A percentile compares a stretch with the other conserved stretches of the same genome.
Conservation (phyloP, 2,329 filamentous ascomycete genomes). For the Dothiorella sarmentorum region DNA sequence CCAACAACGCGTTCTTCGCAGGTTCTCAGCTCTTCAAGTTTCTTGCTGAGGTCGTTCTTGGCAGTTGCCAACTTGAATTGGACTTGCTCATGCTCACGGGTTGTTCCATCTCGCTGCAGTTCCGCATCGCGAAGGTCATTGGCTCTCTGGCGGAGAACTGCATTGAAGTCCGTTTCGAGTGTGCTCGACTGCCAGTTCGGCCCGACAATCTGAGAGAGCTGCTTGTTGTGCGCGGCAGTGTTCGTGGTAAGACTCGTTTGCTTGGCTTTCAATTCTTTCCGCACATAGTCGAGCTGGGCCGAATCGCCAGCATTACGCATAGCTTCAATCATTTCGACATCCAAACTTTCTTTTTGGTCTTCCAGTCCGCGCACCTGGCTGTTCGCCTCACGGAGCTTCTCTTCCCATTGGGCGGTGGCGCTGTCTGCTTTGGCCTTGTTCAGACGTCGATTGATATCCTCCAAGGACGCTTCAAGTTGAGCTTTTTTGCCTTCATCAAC, state of each 20-base stretch:
- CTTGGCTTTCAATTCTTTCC: constrained; percentile 72
- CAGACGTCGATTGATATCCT: constrained; percentile 64
- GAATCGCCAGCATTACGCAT: constrained; percentile 77
- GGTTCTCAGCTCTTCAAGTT: constrained; percentile 58
- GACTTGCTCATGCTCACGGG: constrained; percentile 71
- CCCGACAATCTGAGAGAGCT: constrained; percentile 64
- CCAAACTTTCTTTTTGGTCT: constrained; percentile 66
- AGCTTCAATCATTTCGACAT: constrained; percentile 77
- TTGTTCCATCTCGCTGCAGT: constrained; percentile 65
- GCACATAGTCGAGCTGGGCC: constrained; percentile 78
- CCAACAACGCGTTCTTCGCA: constrained; percentile 60
- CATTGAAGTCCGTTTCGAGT: constrained; percentile 69
- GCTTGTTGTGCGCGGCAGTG: constrained; percentile 67
- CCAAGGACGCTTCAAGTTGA: constrained; percentile 68
- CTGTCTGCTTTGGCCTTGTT: constrained; percentile 61
- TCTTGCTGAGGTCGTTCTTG: constrained; percentile 62
- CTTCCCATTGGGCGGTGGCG: constrained; percentile 64
- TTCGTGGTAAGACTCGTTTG: constrained; percentile 75
- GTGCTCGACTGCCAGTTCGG: constrained; percentile 64
- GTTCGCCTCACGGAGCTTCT: constrained; percentile 64
- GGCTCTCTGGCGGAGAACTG: constrained; percentile 56
- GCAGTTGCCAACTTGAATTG: constrained; percentile 68
- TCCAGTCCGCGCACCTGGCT: constrained; percentile 66
- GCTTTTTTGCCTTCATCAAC: constrained; percentile 84
- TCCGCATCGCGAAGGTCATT: constrained; percentile 62